Percentiles rank a stretch among this genome's conserved stretches.
phyloP scores from a whole-genome alignment of 805 yeast genomes.

The Ogataea haglerorum region DNA sequence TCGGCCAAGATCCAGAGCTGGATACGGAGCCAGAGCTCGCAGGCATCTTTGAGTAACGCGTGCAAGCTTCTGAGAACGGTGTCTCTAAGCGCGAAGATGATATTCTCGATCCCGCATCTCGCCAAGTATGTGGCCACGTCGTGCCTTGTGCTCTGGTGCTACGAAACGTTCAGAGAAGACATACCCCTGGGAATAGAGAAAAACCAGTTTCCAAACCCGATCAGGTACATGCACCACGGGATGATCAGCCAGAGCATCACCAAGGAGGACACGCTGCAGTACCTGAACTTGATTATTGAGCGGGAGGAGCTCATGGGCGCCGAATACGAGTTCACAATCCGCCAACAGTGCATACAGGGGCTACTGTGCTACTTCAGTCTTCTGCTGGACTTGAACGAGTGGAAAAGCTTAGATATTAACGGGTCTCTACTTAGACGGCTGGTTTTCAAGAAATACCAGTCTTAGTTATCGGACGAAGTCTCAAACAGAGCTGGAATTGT shows the following conservation, averaged over 20 bases:
- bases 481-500: constrained; percentile 5
- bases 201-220: constrained; percentile 1
- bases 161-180: constrained; percentile 18
- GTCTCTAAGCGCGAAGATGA: constrained; percentile 21
- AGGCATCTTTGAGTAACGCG: constrained; percentile 23
- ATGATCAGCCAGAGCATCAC: constrained; percentile 8
- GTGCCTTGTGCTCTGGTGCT: constrained; percentile 17
- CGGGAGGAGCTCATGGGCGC: neutral
- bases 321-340: neutral
- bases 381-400: constrained; percentile 4
- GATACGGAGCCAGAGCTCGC: constrained; percentile 9
- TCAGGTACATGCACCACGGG: constrained; percentile 5
- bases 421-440: constrained; percentile 3
- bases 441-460: constrained; percentile 3
- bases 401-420: constrained; percentile 3
- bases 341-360: constrained; percentile 12
- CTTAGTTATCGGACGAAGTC: neutral
- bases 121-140: constrained; percentile 15
- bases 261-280: constrained; percentile 16
- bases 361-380: constrained; percentile 12
- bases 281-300: constrained; percentile 19
- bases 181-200: constrained; percentile 1
- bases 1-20: constrained; percentile 10
- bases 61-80: constrained; percentile 29
- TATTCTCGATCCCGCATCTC: constrained; percentile 26